Evolutionary conservation across 1,284 basidiomycete species (phyloP).

Genomic region (Cryptococcus sp.): DNA sequence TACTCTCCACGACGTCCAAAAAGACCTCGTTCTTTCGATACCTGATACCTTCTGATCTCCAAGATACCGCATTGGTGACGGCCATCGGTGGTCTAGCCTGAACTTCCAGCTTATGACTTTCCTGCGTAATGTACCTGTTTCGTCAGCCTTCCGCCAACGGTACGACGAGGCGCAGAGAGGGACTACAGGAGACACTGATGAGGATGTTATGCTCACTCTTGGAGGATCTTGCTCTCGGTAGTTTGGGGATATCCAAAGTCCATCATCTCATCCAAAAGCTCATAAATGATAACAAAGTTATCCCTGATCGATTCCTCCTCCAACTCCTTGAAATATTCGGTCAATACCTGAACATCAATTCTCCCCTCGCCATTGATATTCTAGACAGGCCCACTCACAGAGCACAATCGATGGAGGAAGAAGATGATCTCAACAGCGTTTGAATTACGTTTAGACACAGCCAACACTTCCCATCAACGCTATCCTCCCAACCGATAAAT

Average conservation of each 20-base stretch:
- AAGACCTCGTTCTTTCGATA: constrained; percentile 99
- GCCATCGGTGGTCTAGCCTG: constrained; percentile 94
- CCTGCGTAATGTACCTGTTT: constrained; percentile 92
- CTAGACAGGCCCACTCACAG: constrained; percentile 48
- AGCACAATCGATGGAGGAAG: constrained; percentile 83
- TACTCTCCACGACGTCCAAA: constrained; percentile 95
- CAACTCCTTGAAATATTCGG: constrained; percentile 99
- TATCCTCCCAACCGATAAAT: too few species aligned
- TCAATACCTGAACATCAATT: constrained; percentile 61
- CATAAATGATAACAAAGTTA: constrained; percentile 97
- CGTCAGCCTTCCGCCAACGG: too few species aligned
- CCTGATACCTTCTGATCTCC: constrained; percentile 95
- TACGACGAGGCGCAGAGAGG: too few species aligned
- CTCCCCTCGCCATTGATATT: background rate
- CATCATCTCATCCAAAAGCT: constrained; percentile 99
- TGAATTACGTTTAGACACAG: constrained; percentile 89
- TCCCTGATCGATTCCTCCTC: constrained; percentile 99
- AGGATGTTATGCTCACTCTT: constrained; percentile 66
- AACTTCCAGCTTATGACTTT: constrained; percentile 97
- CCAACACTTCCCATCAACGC: constrained; percentile 62
- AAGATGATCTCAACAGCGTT: constrained; percentile 96
- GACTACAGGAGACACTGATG: too few species aligned
- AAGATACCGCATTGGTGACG: constrained; percentile 97
- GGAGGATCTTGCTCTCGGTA: constrained; percentile 97
- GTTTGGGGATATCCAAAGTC: constrained; percentile 99